Evolutionary conservation across 73 alveolate genomes (phyloP).

Genomic region (Stentor coeruleus): DNA sequence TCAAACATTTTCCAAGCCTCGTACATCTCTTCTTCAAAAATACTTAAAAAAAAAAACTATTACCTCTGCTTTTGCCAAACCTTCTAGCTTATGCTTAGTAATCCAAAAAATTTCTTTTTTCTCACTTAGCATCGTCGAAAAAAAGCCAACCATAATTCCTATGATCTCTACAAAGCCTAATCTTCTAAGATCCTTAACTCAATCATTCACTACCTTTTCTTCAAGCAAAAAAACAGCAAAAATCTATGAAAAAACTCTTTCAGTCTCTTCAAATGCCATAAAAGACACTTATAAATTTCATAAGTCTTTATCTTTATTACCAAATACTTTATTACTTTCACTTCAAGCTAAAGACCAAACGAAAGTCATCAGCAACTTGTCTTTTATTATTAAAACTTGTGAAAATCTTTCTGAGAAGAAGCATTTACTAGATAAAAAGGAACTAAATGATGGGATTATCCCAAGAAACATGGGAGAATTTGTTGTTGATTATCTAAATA

Average conservation of each 20-base stretch:
- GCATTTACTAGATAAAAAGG: neutral
- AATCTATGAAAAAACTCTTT: too few relatives aligned
- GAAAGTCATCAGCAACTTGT: too few relatives aligned
- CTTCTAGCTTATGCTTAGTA: neutral
- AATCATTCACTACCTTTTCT: neutral
- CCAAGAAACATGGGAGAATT: neutral
- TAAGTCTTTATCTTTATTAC: too few relatives aligned
- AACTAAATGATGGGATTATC: neutral
- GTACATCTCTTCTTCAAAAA: neutral
- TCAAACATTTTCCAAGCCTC: neutral
- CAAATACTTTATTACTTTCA: too few relatives aligned
- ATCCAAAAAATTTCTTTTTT: neutral
- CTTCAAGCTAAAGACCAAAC: too few relatives aligned
- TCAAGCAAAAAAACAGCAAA: too few relatives aligned
- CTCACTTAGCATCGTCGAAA: neutral
- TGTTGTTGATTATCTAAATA: neutral
- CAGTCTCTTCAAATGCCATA: too few relatives aligned
- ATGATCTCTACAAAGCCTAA: too few relatives aligned
- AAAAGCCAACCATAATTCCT: too few relatives aligned
- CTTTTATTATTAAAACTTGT: too few relatives aligned
- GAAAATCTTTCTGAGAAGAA: neutral
- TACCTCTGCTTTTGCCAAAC: neutral
- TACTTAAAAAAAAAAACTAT: neutral
- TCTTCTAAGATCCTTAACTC: too few relatives aligned
- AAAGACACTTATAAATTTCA: too few relatives aligned